Evolutionary conservation across 306 rosid genomes (phyloP), one percentile per base, ranked within the genome.

Genomic region (Abrus precatorius): DNA sequence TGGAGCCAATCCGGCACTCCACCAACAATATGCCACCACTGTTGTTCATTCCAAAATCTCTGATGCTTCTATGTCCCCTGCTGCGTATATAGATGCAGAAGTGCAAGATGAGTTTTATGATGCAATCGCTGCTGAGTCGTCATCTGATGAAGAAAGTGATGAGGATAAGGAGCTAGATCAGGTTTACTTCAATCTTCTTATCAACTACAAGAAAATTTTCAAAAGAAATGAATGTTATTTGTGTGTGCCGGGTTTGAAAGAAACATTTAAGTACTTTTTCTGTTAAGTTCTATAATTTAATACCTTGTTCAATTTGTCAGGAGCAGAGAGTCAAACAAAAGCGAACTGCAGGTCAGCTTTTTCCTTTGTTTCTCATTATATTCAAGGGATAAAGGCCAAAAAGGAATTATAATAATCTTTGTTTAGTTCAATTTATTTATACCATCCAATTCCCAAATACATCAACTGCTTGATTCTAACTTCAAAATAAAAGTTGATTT

Each of bases 31-130:
- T 77, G 74, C 83, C 69, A 65, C 83, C 60, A 83, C 82, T 2
- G 57, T 82, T 73, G 47, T 80, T 84, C 88, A 81, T 77, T 88
- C 97, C 28, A 90, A 91, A 67, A 1, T 75, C 50, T 74, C 92
- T 11, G 79, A 83, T 81, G 78, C 68, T 75, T 86, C 97, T n/a
- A 6, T 84, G 76, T 69, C 91, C 29, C 63, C 4, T 74, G 82
- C 87, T 78, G 92, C 84, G n/a, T 89, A 72, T 84, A 91, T 82
- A 9, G 83, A 90, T 50, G 12, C 20, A 50, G 92, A 88, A 13
- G 79, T 91, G 54, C 91, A 85, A 49, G 99, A 95, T 69, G 97
- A 95, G 80, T 95, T 95, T 82, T 95, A 90, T 77, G 99, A 95
- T 79, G 99, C 99, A 65, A 91, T 93, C 43, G 87, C 93, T 72